Evolutionary conservation across 2,329 filamentous ascomycete genomes (phyloP).

Genomic region (Monosporascus cannonballus): DNA sequence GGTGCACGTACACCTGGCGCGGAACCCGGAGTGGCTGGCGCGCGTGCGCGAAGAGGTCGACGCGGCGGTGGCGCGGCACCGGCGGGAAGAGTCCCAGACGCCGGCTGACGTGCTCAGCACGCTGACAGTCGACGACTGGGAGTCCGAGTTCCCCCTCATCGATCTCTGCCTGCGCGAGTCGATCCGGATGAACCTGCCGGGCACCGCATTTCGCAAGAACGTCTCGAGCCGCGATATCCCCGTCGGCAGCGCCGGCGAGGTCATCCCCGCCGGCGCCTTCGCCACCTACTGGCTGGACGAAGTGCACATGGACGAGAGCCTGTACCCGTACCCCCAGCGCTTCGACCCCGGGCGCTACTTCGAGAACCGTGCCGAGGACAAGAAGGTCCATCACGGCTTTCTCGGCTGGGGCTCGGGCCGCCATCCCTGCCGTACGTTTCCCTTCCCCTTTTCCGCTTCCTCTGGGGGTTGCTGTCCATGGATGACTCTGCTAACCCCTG

Average conservation of each 20-base stretch:
- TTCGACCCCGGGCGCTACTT: slow-evolving; percentile 42
- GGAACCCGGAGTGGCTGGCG: slow-evolving; percentile 39
- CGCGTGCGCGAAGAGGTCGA: slow-evolving; percentile 42
- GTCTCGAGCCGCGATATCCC: slow-evolving; percentile 36
- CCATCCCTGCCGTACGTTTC: slow-evolving; percentile 33
- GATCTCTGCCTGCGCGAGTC: slow-evolving; percentile 47
- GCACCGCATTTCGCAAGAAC: slow-evolving; percentile 47
- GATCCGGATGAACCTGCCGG: slow-evolving; percentile 43
- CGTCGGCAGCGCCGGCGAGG: slow-evolving; percentile 37
- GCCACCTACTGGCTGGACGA: slow-evolving; percentile 42
- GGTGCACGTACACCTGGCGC: slow-evolving; percentile 43
- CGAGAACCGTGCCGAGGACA: slow-evolving; percentile 37
- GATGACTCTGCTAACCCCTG: slow-evolving; percentile 8
- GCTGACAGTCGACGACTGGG: slow-evolving; percentile 48
- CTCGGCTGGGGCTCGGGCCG: slow-evolving; percentile 19
- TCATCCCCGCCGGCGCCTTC: slow-evolving; percentile 43
- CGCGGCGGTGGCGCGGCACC: slow-evolving; percentile 35
- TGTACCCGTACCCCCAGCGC: slow-evolving; percentile 34
- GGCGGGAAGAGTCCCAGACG: slow-evolving; percentile 22
- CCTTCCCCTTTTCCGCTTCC: slow-evolving; percentile 4
- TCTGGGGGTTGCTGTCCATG: slow-evolving; percentile 1
- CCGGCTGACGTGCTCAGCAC: slow-evolving; percentile 32
- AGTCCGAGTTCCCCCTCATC: slow-evolving; percentile 45
- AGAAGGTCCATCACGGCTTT: slow-evolving; percentile 15
- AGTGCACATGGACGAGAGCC: slow-evolving; percentile 32